phyloP scores from a whole-genome alignment of 2,329 filamentous ascomycete species.

The Apiospora rasikravindrae region DNA sequence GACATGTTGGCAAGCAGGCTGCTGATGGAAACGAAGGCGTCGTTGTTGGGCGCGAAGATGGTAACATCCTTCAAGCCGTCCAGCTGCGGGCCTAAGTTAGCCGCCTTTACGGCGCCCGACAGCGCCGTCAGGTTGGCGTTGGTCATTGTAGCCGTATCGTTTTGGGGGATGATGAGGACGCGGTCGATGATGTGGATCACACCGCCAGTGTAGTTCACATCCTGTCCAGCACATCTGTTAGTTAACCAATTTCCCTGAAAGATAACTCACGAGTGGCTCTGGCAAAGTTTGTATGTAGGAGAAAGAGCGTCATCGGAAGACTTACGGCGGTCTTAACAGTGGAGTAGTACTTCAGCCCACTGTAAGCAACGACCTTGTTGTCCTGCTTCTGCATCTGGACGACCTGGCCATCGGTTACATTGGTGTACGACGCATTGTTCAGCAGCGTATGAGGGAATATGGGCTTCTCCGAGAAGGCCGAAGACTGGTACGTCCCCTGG shows the following conservation, averaged over 20 bases:
- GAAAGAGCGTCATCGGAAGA: background rate
- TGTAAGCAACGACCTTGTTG: slow-evolving; percentile 54
- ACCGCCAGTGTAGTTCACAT: slow-evolving; percentile 59
- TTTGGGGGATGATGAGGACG: slow-evolving; percentile 52
- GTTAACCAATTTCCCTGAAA: too few species aligned
- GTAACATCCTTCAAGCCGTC: slow-evolving; percentile 56
- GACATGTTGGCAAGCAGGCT: slow-evolving; percentile 54
- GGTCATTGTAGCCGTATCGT: slow-evolving; percentile 46
- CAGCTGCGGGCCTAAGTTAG: slow-evolving; percentile 49
- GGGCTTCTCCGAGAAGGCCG: slow-evolving; percentile 36
- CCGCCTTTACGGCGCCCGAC: slow-evolving; percentile 50
- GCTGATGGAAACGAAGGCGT: slow-evolving; percentile 63
- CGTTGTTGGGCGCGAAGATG: slow-evolving; percentile 68
- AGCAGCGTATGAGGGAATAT: slow-evolving; percentile 50
- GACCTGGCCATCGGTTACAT: slow-evolving; percentile 65
- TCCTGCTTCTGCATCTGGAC: slow-evolving; percentile 51
- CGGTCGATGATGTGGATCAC: slow-evolving; percentile 59
- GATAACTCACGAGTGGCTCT: background rate
- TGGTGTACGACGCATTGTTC: slow-evolving; percentile 56
- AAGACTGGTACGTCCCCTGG: slow-evolving; percentile 51
- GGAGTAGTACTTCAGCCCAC: slow-evolving; percentile 55
- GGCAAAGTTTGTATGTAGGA: too few species aligned
- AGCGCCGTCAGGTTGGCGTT: slow-evolving; percentile 51
- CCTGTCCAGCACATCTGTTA: slow-evolving; percentile 36
- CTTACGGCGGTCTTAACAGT: slow-evolving; percentile 55